These are phyloP conservation scores for Pisolithus marmoratus DNA, from an alignment of 768 basidiomycete species.

Conservation along the genomic window DNA sequence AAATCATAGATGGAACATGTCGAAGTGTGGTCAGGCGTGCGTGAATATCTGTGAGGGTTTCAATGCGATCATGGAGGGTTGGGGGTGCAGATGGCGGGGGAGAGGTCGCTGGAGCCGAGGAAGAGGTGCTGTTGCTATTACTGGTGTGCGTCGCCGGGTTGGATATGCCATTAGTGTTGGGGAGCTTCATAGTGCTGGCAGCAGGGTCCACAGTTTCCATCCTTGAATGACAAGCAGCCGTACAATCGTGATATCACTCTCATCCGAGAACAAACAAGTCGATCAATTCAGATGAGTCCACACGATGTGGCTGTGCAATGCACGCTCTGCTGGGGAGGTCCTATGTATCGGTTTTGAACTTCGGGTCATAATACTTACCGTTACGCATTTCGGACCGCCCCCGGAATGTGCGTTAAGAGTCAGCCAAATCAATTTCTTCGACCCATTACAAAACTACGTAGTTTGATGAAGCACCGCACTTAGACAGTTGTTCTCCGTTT, in stretches of 20 bases:
- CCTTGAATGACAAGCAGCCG: neutral
- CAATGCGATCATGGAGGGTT: slow-evolving; percentile 39
- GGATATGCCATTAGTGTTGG: neutral
- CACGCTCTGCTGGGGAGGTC: too few species aligned
- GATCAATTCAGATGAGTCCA: neutral
- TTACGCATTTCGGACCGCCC: too few species aligned
- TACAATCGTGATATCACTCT: neutral
- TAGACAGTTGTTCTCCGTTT: too few species aligned
- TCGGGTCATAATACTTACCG: too few species aligned
- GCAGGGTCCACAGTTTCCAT: neutral
- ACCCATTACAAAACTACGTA: too few species aligned
- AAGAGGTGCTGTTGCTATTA: neutral
- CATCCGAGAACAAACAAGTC: neutral
- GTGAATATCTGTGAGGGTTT: slow-evolving; percentile 42
- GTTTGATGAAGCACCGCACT: too few species aligned
- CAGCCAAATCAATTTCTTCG: too few species aligned
- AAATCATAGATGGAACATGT: slow-evolving; percentile 40
- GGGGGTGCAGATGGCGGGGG: slow-evolving; percentile 1
- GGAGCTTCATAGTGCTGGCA: neutral
- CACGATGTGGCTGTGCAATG: slow-evolving; percentile 1
- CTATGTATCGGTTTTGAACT: too few species aligned
- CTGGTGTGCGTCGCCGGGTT: slow-evolving; percentile 1
- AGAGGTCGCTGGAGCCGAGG: slow-evolving; percentile 1
- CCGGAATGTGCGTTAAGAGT: too few species aligned
- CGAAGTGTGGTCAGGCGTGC: slow-evolving; percentile 40